Evolutionary conservation across 2,329 filamentous ascomycete species (phyloP), one percentile per base, ranked within the genome.

Genomic region (Paraphoma sp.): DNA sequence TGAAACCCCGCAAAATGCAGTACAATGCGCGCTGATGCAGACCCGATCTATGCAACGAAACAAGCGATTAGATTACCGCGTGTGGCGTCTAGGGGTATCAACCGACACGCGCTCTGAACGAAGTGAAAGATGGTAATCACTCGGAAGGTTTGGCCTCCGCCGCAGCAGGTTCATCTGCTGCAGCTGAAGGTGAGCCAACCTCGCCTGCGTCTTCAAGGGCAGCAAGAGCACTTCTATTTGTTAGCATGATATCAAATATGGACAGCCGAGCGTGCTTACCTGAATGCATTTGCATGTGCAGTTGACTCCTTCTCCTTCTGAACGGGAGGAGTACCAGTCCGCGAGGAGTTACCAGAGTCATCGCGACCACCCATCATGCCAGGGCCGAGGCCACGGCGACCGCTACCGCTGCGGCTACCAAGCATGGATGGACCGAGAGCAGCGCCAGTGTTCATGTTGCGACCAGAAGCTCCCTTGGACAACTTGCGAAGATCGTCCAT

Each of bases 401-500:
- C 91, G 74, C 93, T 97, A 82, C 92, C 94, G 82, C 91, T 96
- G 63, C 95, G 89, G 63, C 86, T 88, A 70, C 97, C 90, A 84
- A 96, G 90, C 60, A 92, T 93, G 50, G 90, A 89, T 11, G 95
- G 94, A 30, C 92, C 93, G 63, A 98, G 86, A 43, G 45, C 45
- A 12, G 83, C 83, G 38, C 75, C 76, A 55, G 80, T 68, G 54
- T 79, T 87, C 79, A 83, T 87, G 62, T 81, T 84, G 84, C 75
- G 88, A 73, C 60, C 84, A 56, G 77, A 76, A 75, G 69, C 86
- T 81, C 81, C 83, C 85, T 82, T 83, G 51, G 85, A 83, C 41
- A 99, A 85, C 69, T 92, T 91, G 62, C 92, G 89, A 57, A 99
- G 85, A 74, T 99, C 95, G 69, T 97, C 93, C 82, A 92, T 93